Conservation (phyloP, 148 eudicot genomes). For the Cornus florida region DNA sequence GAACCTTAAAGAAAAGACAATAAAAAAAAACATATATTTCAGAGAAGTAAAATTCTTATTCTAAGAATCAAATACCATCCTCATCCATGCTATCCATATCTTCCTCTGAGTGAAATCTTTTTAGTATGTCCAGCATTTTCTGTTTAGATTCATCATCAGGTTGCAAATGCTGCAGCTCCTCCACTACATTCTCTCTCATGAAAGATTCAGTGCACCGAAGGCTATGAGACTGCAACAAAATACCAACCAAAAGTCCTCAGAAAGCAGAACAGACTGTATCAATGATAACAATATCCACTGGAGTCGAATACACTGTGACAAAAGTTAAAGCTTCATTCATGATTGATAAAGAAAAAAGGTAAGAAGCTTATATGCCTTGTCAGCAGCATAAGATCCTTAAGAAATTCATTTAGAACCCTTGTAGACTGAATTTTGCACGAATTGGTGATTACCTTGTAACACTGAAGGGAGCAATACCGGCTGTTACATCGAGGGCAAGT, state of each 20-base stretch:
- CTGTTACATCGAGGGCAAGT: constrained; percentile 92
- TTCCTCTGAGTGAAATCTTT: constrained; percentile 73
- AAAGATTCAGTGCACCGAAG: constrained; percentile 91
- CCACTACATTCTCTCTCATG: constrained; percentile 88
- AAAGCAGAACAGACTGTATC: background rate
- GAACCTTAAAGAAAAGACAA: background rate
- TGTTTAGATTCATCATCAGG: constrained; percentile 67
- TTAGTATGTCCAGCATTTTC: constrained; percentile 74
- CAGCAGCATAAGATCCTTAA: background rate
- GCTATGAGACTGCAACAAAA: constrained; percentile 67
- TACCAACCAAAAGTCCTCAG: background rate
- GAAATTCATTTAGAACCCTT: background rate
- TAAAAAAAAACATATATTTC: no score
- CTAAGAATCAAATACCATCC: constrained; percentile 46
- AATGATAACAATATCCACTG: background rate
- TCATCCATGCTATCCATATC: constrained; percentile 63
- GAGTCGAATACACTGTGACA: background rate
- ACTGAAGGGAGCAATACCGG: constrained; percentile 87
- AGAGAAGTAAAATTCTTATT: background rate
- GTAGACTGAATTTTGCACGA: background rate
- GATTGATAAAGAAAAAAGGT: background rate
- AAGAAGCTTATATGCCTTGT: background rate
- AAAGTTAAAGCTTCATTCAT: background rate
- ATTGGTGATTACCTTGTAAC: constrained; percentile 73
- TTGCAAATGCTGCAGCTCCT: constrained; percentile 52